Base-by-base conservation (phyloP, 176 grass and related monocot genomes). In the Oropetium thomaeum region DNA sequence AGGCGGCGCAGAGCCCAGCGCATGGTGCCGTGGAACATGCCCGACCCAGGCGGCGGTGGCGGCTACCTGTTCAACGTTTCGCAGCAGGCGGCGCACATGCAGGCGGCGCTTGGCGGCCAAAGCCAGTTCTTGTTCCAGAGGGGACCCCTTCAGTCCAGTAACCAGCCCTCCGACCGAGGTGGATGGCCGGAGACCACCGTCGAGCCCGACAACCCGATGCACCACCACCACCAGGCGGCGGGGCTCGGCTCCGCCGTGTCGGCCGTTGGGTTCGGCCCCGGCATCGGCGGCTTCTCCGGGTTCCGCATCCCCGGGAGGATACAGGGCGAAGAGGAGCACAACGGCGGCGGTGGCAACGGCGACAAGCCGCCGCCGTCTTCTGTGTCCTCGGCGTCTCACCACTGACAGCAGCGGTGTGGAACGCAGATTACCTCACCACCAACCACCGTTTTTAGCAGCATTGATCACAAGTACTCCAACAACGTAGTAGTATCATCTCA, bases 101-200 rank as follows among this genome's bases (percentile, higher is more conserved):
- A 38, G 73, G n/a, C 77, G 49, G 86, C 89, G 67, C 68, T 91
- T 12, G 79, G 81, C 49, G 83, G 78, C 54, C 88, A 87, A 38
- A 77, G 71, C 88, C 94, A 89, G 83, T 82, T 93, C 83, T 97
- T 89, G 58, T 79, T 89, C 82, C 90, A 87, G 90, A 93, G 90
- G 94, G 94, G 86, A 87, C 86, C 94, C 94, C 94, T 97, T 97
- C 94, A 97, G 94, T 97, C 94, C 94, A 97, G 90, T 97, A 93
- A 91, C 88, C 85, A 89, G 85, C 87, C 90, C 81, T 88, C 85
- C 81, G 83, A 91, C 31, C 88, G 86, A 73, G 81, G n/a, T n/a
- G n/a, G 88, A 84, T 97, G 94, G 94, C 88, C 86, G 83, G 94
- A 97, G 71, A 27, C 74, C 66, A 32, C 74, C 70, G 74, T 81